Conservation (phyloP, 495 filamentous ascomycete genomes). For the Aspergillus haitiensis region DNA sequence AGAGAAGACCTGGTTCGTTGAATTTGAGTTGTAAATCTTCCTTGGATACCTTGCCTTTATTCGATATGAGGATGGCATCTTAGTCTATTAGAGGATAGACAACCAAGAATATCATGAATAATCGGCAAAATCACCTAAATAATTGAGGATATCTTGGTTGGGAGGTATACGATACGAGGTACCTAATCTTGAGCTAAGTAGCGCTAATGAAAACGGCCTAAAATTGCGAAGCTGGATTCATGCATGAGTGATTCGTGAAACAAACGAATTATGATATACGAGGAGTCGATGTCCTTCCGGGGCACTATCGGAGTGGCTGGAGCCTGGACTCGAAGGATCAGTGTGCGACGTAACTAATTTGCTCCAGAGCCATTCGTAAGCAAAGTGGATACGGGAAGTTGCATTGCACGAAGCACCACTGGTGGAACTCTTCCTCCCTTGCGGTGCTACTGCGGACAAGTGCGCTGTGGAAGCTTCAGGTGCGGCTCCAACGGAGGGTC, state of each 20-base stretch:
- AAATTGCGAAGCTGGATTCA: neutral
- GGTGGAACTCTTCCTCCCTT: constrained; percentile 14
- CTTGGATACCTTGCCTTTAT: no score
- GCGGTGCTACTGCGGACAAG: constrained; percentile 8
- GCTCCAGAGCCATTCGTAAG: constrained; percentile 1
- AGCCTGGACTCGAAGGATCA: neutral
- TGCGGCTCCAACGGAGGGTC: constrained; percentile 18
- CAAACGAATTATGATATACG: constrained; percentile 12
- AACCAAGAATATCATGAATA: no score
- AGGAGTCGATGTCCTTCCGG: neutral
- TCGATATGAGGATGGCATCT: no score
- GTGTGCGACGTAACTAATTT: neutral
- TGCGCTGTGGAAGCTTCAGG: constrained; percentile 11
- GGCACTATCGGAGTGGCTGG: no score
- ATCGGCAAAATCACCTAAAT: no score
- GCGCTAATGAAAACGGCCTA: constrained; percentile 4
- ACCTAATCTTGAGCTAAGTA: neutral
- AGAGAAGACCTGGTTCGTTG: no score
- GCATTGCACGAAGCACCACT: neutral
- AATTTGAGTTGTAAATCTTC: no score
- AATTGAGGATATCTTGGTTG: no score
- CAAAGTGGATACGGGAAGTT: neutral
- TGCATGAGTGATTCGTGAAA: no score
- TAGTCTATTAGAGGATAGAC: no score
- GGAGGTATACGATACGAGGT: no score